Base-by-base conservation (phyloP, 345 rosid species). In the Melaleuca quinquenervia region DNA sequence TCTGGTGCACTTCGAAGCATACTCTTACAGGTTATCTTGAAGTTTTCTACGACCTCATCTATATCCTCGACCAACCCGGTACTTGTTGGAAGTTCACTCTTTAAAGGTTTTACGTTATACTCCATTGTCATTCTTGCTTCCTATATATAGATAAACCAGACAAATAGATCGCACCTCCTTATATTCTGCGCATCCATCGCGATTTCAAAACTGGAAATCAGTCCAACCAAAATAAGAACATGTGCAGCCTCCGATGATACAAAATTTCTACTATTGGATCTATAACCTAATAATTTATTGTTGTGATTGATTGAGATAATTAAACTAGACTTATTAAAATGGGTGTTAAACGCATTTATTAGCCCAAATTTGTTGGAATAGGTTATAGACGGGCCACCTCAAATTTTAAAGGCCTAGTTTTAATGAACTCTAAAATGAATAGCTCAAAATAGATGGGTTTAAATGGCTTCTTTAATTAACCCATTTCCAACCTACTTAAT, bases 391-490 rank as follows among this genome's bases (percentile, higher is more conserved):
- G 75, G 24, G 41, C 78, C 78, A 70, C 48, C 24, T 70, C 48
- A 32, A 70, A 36, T 70, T 70, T 32, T 3, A 36, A 70, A 6
- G 48, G 13, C 8, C 78, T 70, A 18, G 12, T 32, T 48, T 32
- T 16, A 8, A 70, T 36, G 22, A 32, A 24, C 32, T 70, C 78
- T 70, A 36, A 41, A 32, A 70, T 70, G 78, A 70, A 70, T 16
- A 70, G 13, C 78, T 48, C 78, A 36, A 70, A 32, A 15, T 70
- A 32, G 32, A 70, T 36, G 94, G 92, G 94, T 41, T 41, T 41
- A 41, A 50, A 50, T 50, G 52, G 52, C 21, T 52, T 20, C 2
- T 16, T 0, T 20, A 52, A 1, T 52, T 20, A 52, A 52, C 54
- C 21, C 7, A 16, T 52, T 52, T 52, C 21, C 54, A 52, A 16